Percentiles rank a stretch among this genome's conserved stretches.
Conservation (phyloP, 345 rosid species). For the Tarenaya hassleriana region DNA sequence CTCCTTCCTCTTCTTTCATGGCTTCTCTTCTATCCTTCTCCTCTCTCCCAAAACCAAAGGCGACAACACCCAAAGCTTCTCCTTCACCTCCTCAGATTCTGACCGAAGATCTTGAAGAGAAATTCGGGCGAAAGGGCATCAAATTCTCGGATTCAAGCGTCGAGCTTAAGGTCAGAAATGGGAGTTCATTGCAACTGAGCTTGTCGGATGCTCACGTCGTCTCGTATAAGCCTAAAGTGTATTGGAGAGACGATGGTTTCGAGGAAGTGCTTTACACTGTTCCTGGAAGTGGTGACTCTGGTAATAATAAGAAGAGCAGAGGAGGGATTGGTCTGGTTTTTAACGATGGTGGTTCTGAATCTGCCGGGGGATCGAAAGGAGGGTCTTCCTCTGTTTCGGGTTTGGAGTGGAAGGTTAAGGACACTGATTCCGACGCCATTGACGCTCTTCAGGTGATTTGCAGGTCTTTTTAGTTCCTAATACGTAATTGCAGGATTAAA, state of each 20-base stretch:
- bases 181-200: slow-evolving; percentile 56
- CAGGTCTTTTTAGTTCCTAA: background rate
- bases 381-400: slow-evolving; percentile 33
- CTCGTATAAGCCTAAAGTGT: slow-evolving; percentile 79
- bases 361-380: slow-evolving; percentile 34
- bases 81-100: slow-evolving; percentile 24
- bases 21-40: slow-evolving; percentile 62
- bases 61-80: slow-evolving; percentile 22
- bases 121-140: slow-evolving; percentile 70
- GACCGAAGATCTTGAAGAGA: slow-evolving; percentile 47
- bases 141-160: slow-evolving; percentile 64
- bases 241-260: slow-evolving; percentile 77
- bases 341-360: slow-evolving; percentile 39
- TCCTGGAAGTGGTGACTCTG: slow-evolving; percentile 32
- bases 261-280: slow-evolving; percentile 70
- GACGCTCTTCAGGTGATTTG: slow-evolving; percentile 77
- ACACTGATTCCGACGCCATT: slow-evolving; percentile 74
- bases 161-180: slow-evolving; percentile 70
- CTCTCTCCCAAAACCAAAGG: slow-evolving; percentile 44
- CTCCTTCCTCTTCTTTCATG: slow-evolving; percentile 31
- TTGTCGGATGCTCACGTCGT: slow-evolving; percentile 69
- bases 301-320: slow-evolving; percentile 31
- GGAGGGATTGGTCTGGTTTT: slow-evolving; percentile 78
- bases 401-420: slow-evolving; percentile 68
- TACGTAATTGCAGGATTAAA: background rate